phyloP scores from a whole-genome alignment of 2,329 filamentous ascomycete species.

The Scedosporium apiospermum region DNA sequence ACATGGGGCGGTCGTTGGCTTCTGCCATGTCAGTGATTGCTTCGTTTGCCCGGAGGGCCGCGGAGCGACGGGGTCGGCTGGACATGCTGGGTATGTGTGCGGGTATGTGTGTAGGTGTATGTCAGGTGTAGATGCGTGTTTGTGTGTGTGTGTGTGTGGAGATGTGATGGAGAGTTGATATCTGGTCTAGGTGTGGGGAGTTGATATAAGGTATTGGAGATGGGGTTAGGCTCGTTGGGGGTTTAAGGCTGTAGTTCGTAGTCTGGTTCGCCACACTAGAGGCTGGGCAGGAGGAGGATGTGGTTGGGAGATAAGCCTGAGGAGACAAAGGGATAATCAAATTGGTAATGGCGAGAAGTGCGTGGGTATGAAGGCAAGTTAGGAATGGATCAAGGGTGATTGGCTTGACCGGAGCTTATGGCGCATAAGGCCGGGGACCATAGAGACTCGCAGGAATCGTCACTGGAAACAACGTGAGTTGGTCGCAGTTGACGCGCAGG shows the following conservation, averaged over 20 bases:
- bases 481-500: too few relatives aligned
- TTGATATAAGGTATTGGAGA: too few relatives aligned
- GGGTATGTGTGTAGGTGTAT: background rate
- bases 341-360: background rate
- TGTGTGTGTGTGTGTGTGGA: background rate
- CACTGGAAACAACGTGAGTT: too few relatives aligned
- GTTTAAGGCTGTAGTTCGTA: background rate
- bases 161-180: background rate
- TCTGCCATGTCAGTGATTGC: conserved; percentile 37
- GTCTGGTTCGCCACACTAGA: background rate
- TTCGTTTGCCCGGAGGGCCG: conserved; percentile 31
- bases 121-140: background rate
- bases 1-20: conserved; percentile 39
- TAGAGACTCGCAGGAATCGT: background rate
- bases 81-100: conserved; percentile 25
- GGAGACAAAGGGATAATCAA: background rate
- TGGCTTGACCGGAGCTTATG: background rate
- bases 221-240: too few relatives aligned
- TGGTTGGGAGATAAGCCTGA: background rate
- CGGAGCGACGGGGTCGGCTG: conserved; percentile 36
- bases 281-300: background rate
- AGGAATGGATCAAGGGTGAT: background rate
- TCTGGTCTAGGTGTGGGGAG: too few relatives aligned
- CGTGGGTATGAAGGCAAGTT: background rate
- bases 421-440: background rate